Evolutionary conservation across 2,329 filamentous ascomycete genomes (phyloP).

Genomic region (Aspergillus ochraceus): DNA sequence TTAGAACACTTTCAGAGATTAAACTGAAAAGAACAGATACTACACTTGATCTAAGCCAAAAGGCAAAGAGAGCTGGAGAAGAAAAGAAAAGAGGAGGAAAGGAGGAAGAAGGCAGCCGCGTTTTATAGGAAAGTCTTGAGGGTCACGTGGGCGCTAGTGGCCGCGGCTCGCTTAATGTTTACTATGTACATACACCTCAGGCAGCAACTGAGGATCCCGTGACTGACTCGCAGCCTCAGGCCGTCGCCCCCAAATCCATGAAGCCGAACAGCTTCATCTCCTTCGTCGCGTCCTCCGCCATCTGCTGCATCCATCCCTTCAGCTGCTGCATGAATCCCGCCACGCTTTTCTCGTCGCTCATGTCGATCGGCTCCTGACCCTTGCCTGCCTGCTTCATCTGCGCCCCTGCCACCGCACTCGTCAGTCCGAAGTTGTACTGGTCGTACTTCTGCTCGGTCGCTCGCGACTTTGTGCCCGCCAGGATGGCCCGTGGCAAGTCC

Average conservation of each 20-base stretch:
- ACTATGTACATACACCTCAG: not conserved
- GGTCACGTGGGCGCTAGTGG: not conserved
- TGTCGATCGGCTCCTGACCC: constrained; percentile 55
- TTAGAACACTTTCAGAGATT: constrained; percentile 84
- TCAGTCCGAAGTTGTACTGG: constrained; percentile 54
- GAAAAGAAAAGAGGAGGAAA: constrained; percentile 34
- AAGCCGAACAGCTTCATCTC: no score
- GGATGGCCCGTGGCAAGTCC: constrained; percentile 27
- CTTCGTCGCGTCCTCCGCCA: no score
- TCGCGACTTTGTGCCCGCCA: constrained; percentile 42
- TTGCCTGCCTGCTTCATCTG: constrained; percentile 56
- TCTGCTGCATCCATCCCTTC: no score
- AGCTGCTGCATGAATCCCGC: no score
- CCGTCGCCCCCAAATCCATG: no score
- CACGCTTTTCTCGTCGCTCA: constrained; percentile 30
- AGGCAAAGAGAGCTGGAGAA: constrained; percentile 53
- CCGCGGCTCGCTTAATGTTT: not conserved
- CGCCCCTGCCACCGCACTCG: constrained; percentile 48
- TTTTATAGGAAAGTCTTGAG: accelerated
- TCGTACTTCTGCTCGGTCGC: constrained; percentile 52
- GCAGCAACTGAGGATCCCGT: not conserved
- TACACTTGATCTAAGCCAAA: constrained; percentile 86
- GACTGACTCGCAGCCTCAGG: no score
- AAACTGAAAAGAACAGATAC: constrained; percentile 97
- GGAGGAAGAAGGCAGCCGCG: no score